Conservation (phyloP, 2,329 filamentous ascomycete genomes). For the Aspergillus sp. region DNA sequence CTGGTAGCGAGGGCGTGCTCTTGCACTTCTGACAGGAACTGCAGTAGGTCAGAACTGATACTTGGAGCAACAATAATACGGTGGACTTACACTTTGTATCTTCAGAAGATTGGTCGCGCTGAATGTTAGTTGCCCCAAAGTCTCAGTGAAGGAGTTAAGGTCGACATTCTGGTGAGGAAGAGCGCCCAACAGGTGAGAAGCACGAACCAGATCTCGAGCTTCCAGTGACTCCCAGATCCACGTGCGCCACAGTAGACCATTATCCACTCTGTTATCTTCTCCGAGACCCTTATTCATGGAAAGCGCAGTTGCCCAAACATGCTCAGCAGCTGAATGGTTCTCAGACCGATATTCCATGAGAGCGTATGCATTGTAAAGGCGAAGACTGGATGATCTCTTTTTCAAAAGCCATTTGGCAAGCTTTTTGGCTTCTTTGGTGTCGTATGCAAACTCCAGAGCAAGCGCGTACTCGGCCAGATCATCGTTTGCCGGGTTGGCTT, state of each 20-base stretch:
- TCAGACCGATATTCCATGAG: constrained; percentile 57
- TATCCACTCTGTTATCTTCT: constrained; percentile 27
- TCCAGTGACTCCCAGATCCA: constrained; percentile 63
- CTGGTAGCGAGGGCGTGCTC: constrained; percentile 50
- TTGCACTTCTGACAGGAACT: constrained; percentile 47
- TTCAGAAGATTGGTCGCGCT: constrained; percentile 31
- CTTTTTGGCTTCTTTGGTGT: constrained; percentile 54
- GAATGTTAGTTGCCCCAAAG: constrained; percentile 10
- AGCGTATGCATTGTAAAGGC: constrained; percentile 72
- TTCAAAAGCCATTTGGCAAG: constrained; percentile 67
- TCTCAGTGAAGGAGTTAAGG: constrained; percentile 19
- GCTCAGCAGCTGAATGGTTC: constrained; percentile 50
- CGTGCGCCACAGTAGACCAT: constrained; percentile 48
- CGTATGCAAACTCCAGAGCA: constrained; percentile 54
- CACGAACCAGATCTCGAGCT: constrained; percentile 26
- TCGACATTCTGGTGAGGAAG: constrained; percentile 31
- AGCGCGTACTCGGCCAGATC: constrained; percentile 61
- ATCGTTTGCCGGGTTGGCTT: constrained; percentile 36
- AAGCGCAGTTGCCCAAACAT: constrained; percentile 62
- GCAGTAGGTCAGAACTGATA: constrained; percentile 42
- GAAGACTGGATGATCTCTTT: constrained; percentile 52
- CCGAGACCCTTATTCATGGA: constrained; percentile 43
- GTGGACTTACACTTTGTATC: constrained; percentile 29
- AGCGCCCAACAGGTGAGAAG: constrained; percentile 33
- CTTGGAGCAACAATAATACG: neutral